Percentiles rank a stretch among this genome's conserved stretches.
Conservation (phyloP, 2,329 filamentous ascomycete genomes). For the Penicillium occitanis region DNA sequence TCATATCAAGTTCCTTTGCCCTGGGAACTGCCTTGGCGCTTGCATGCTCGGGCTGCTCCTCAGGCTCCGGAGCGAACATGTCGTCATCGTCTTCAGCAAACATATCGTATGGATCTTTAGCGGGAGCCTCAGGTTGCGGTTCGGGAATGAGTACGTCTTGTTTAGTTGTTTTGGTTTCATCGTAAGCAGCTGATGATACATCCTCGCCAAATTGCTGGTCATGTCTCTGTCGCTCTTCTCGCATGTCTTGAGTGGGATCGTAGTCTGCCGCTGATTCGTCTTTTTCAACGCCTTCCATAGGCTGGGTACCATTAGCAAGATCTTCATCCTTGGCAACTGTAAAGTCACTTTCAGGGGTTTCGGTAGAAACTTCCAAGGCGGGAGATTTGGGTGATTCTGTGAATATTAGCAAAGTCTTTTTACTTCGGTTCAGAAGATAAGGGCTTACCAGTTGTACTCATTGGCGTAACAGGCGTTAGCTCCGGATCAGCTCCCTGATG, state of each 20-base stretch:
- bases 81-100: constrained; percentile 67
- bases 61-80: constrained; percentile 81
- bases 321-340: constrained; percentile 66
- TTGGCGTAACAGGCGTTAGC: constrained; percentile 47
- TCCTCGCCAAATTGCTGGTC: constrained; percentile 61
- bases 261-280: constrained; percentile 92
- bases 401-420: constrained; percentile 41
- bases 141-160: constrained; percentile 54
- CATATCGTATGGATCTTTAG: constrained; percentile 61
- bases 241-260: constrained; percentile 84
- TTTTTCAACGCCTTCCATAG: constrained; percentile 50
- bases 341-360: constrained; percentile 54
- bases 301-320: constrained; percentile 57
- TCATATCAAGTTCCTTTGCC: constrained; percentile 63
- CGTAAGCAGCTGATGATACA: constrained; percentile 56
- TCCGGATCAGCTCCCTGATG: constrained; percentile 61
- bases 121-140: constrained; percentile 40
- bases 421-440: not conserved
- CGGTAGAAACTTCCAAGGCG: constrained; percentile 50
- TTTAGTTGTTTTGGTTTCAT: constrained; percentile 56
- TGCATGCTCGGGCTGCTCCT: constrained; percentile 48
- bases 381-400: constrained; percentile 24
- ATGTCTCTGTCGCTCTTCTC: constrained; percentile 73
- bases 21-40: constrained; percentile 49
- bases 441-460: constrained; percentile 11